Base-by-base conservation (phyloP, 129 eudicot genomes). In the Flaveria brownii region DNA sequence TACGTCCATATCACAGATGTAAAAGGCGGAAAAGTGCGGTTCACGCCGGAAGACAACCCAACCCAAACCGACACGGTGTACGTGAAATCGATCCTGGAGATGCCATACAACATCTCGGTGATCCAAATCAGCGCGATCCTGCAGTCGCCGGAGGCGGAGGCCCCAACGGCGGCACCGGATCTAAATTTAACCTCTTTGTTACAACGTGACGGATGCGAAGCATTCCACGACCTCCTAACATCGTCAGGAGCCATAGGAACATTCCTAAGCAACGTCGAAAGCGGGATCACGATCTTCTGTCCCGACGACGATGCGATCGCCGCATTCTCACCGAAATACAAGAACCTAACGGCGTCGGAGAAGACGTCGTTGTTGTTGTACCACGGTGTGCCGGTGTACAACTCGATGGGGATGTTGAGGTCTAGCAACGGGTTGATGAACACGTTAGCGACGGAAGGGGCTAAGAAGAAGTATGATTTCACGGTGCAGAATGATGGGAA, bases 401-500 rank as follows among this genome's bases (percentile, higher is more conserved):
- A 91, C n/a, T 91, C 97, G 0, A 74, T 95, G 84, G 96, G 93
- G 1, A 91, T 86, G 96, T 70, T 95, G 47, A 76, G 88, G 30
- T 87, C 99, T 5, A 91, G 84, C 30, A 95, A 95, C 42, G 99
- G 97, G 0, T 11, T 84, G 79, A 89, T 87, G 87, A 95, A 91
- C 80, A 91, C 99, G 0, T 62, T 91, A n/a, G 99, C 99, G 0
- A 91, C 99, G 0, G 96, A 91, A 33, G 97, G 97, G 0, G 74
- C 82, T 9, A 91, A 87, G 39, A 91, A 86, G 68, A 95, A 91
- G 86, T 91, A 84, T 71, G 96, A 91, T 54, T 87, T 95, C 52
- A 85, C 90, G 2, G 84, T 94, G 4, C 89, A 91, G 26, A 87
- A 87, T 36, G 90, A 81, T 59, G 99, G 95, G 3, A 89, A 89